Evolutionary conservation across 345 rosid species (phyloP).

Genomic region (Sapria himalayana): DNA sequence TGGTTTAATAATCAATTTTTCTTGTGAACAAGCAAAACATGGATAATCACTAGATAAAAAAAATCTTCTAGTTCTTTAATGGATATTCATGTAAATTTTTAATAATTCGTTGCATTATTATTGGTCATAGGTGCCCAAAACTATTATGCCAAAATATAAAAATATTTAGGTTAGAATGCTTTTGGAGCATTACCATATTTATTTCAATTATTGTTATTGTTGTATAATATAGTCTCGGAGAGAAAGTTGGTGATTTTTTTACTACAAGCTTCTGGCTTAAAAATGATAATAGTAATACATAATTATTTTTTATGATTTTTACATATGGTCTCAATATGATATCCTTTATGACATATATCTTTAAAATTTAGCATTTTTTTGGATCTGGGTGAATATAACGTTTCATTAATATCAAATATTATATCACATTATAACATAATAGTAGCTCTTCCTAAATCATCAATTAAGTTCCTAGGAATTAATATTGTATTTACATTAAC

Average conservation of each 20-base stretch:
- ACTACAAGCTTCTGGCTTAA: too few relatives aligned
- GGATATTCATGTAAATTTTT: neutral
- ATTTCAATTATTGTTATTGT: neutral
- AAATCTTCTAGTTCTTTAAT: too few relatives aligned
- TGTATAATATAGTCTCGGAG: neutral
- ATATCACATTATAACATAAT: too few relatives aligned
- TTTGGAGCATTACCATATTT: neutral
- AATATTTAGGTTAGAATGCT: neutral
- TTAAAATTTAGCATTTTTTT: neutral
- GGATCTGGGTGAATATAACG: too few relatives aligned
- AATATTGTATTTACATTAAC: too few relatives aligned
- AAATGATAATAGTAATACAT: neutral
- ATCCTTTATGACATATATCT: neutral
- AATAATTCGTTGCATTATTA: neutral
- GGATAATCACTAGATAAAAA: too few relatives aligned
- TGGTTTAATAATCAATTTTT: neutral
- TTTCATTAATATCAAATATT: too few relatives aligned
- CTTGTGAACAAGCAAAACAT: too few relatives aligned
- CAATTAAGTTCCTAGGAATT: too few relatives aligned
- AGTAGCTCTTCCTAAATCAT: too few relatives aligned
- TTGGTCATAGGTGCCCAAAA: neutral
- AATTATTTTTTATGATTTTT: neutral
- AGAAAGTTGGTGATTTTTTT: neutral
- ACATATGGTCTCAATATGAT: too few relatives aligned
- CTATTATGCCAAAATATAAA: neutral